These are phyloP conservation scores for Bullera alba DNA, from an alignment of 768 basidiomycete genomes.

Conservation along the genomic window DNA sequence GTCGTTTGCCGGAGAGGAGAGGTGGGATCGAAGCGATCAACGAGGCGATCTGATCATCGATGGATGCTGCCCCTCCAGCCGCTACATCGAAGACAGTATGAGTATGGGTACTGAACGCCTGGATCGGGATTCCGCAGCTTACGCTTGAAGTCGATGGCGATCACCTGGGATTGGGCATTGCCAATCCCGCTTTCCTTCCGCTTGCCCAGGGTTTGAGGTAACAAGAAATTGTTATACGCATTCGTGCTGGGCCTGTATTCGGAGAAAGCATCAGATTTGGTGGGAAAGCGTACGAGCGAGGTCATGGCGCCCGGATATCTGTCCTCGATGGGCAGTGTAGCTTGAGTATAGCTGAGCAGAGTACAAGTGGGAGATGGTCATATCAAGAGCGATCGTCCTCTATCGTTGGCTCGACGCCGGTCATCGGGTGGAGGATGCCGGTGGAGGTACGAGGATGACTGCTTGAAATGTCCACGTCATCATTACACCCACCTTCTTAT, in stretches of 20 bases:
- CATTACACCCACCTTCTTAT: too few relatives aligned
- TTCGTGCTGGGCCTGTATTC: constrained; percentile 25
- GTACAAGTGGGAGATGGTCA: not conserved
- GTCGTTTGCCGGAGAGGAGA: constrained; percentile 18
- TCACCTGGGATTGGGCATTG: too few relatives aligned
- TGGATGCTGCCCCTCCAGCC: constrained; percentile 1
- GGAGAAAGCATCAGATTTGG: constrained; percentile 16
- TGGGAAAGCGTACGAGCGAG: constrained; percentile 8
- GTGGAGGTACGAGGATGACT: too few relatives aligned
- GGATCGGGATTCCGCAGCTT: too few relatives aligned
- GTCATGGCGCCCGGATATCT: constrained; percentile 1
- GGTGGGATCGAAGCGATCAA: constrained; percentile 15
- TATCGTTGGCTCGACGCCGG: too few relatives aligned
- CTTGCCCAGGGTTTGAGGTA: constrained; percentile 5
- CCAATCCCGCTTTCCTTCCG: too few relatives aligned
- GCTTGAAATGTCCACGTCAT: too few relatives aligned
- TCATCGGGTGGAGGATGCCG: too few relatives aligned
- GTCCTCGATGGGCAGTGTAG: too few relatives aligned
- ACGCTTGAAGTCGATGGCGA: too few relatives aligned
- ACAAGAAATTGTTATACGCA: constrained; percentile 30
- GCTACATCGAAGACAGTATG: not conserved
- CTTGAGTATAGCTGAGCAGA: too few relatives aligned
- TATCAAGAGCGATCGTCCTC: too few relatives aligned
- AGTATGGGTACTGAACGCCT: not conserved
- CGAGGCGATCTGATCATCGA: constrained; percentile 10